Evolutionary conservation across 139 green algal species (phyloP), one percentile per base, ranked within the genome.

Genomic region (Micractinium conductrix): DNA sequence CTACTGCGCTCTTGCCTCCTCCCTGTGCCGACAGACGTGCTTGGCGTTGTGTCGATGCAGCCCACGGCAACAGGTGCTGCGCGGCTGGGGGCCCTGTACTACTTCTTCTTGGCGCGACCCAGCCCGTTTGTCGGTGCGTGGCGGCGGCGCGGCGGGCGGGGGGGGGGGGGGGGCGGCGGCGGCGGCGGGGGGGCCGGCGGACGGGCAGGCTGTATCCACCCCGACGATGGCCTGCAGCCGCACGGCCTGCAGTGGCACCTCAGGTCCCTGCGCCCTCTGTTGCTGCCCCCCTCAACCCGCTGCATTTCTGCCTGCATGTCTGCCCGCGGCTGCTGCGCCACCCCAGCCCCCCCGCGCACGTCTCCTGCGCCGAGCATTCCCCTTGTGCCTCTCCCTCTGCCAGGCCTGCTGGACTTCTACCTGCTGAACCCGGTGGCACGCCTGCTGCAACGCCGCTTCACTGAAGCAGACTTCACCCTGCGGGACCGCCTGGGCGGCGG

Each of bases 351-450:
- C 71, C 43, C 4, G 2, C 30, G 30, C 40, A 7, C 55, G 22
- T 16, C 33, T 16, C 24, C 26, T 58, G 5, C 22, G 4, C 78
- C 28, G 55, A n/a, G n/a, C n/a, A n/a, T n/a, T n/a, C n/a, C n/a
- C n/a, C n/a, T n/a, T n/a, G n/a, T n/a, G n/a, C n/a, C n/a, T n/a
- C n/a, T n/a, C n/a, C n/a, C n/a, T n/a, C n/a, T n/a, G n/a, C n/a
- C 81, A 86, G 93, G 92, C 37, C 83, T 96, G 9, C 65, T 96
- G 26, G 95, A 98, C 84, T 98, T 95, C 60, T 98, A 95, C 80
- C 30, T 98, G 1, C 50, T 93, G 14, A 74, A 74, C 0, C 95
- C 93, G 4, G 33, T 96, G 14, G 76, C 68, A 30, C 86, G 90
- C 50, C 24, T 86, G 35, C 50, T 90, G 2, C 37, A 87, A n/a